Evolutionary conservation across 208 protist species (phyloP).

Genomic region (Trichomonas vaginalis): DNA sequence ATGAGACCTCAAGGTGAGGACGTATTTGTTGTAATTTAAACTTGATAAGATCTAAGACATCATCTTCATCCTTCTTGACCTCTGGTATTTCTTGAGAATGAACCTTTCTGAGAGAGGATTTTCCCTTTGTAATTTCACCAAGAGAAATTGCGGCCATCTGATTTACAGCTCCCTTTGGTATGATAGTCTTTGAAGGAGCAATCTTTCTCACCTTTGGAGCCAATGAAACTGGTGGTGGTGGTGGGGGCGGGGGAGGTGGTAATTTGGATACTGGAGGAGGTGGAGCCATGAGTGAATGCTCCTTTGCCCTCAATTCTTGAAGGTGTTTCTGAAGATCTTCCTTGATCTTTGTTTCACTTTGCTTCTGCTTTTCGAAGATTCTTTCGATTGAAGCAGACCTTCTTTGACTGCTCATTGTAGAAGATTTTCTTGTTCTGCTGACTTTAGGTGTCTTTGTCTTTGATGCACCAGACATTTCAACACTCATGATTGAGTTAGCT

Average conservation of each 20-base stretch:
- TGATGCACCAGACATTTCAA: not conserved
- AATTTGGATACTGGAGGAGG: not conserved
- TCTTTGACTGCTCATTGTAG: not conserved
- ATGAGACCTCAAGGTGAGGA: not conserved
- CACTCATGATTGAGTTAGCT: not conserved
- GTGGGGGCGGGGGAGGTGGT: not conserved
- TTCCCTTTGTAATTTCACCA: not conserved
- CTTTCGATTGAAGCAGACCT: constrained; percentile 1
- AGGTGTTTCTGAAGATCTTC: not conserved
- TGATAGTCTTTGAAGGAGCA: not conserved
- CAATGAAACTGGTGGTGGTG: not conserved
- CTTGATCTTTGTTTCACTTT: not conserved
- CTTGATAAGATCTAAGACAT: not conserved
- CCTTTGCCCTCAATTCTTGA: no score
- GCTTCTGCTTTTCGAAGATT: constrained; percentile 7
- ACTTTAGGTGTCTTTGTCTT: not conserved
- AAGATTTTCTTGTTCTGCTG: not conserved
- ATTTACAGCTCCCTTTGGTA: not conserved
- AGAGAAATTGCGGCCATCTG: not conserved
- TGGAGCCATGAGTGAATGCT: not conserved
- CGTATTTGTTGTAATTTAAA: not conserved
- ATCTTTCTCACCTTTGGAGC: not conserved
- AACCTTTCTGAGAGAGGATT: not conserved
- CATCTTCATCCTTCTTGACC: not conserved
- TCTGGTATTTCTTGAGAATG: not conserved